Evolutionary conservation across 2,329 filamentous ascomycete species (phyloP), one percentile per base, ranked within the genome.

Genomic region (Biscogniauxia sp.): DNA sequence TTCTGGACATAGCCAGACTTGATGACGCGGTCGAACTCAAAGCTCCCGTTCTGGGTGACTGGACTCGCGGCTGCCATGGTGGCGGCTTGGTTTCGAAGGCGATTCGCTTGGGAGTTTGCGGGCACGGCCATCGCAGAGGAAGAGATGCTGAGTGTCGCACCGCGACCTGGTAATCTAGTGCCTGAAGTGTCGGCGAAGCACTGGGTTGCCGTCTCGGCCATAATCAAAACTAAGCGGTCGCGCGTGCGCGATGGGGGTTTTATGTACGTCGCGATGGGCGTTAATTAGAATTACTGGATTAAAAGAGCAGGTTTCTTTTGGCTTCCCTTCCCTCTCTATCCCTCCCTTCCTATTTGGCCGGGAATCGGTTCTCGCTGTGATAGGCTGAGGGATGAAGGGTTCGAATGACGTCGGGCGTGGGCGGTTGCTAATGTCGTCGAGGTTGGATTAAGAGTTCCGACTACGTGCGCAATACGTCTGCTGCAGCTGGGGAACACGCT

Each of bases 1-100:
- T 96, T 96, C 72, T 90, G 85, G 49, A 97, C 88, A 67, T 89
- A 90, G 61, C 94, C 93, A 60, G 89, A 88, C 79, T 96, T 98
- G 75, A 98, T 84, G 58, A 98, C 91, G 55, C 93, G 89, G 76
- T 99, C 95, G 72, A 96, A 96, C 72, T 95, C 93, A 75, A 97
- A 99, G 76, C 92, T 95, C 64, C 95, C 95, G 76, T 96, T 93
- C 76, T 96, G 89, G 73, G 94, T 96, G 65, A 98, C 92, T 4
- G 93, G 92, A 28, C 92, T 95, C 71, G 92, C 88, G 17, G 88
- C 82, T 66, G 90, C 87, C 51, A 89, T 73, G 25, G 79, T n/a
- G 11, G 37, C 80, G 25, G 86, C 75, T 67, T 84, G 81, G 58
- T 64, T 73, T 60, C 69, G 73, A 26, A 77, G 51, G n/a, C 72